Evolutionary conservation across 306 rosid genomes (phyloP), one percentile per base, ranked within the genome.

Genomic region (Begonia masoniana): DNA sequence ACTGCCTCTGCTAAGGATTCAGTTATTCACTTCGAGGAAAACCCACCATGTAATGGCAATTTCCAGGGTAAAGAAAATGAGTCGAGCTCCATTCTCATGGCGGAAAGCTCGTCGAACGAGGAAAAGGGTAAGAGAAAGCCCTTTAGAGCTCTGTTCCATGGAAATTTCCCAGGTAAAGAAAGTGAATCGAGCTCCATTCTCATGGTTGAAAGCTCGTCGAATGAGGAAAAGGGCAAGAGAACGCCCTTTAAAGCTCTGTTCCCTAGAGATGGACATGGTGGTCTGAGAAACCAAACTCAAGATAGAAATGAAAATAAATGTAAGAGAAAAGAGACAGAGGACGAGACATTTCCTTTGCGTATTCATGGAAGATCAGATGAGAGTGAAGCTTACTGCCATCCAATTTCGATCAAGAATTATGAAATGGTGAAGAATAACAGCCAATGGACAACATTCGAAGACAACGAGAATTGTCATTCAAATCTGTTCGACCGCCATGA

Each of bases 251-350:
- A 66, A 63, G 61, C 66, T 48, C 71, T 92, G 75, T 92, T 92
- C 72, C 88, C 35, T 35, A 79, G 65, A 66, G 86, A 88, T 35
- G 73, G 63, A 39, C 54, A 60, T 8, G 63, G 50, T 6, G 48
- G 52, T 16, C 68, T 41, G 55, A 52, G 59, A 45, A 62, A 58
- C 7, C 82, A 79, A 76, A 69, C 86, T 1, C 75, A 50, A 0
- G 86, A 91, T 83, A 72, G 46, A 83, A 81, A 70, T 82, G 88
- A 93, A 84, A 80, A 4, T 79, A 81, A 56, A 76, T 81, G 95
- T 96, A 92, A 74, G 78, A 79, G 65, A 61, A 70, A 14, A 52
- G 93, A 83, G 2, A 39, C 78, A 10, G 88, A 92, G 13, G 87
- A 92, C 58, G 96, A 81, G 45, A 83, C 82, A 55, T 62, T 88